Evolutionary conservation across 148 eudicot genomes (phyloP), one percentile per base, ranked within the genome.

Genomic region (Fallopia convolvulus): DNA sequence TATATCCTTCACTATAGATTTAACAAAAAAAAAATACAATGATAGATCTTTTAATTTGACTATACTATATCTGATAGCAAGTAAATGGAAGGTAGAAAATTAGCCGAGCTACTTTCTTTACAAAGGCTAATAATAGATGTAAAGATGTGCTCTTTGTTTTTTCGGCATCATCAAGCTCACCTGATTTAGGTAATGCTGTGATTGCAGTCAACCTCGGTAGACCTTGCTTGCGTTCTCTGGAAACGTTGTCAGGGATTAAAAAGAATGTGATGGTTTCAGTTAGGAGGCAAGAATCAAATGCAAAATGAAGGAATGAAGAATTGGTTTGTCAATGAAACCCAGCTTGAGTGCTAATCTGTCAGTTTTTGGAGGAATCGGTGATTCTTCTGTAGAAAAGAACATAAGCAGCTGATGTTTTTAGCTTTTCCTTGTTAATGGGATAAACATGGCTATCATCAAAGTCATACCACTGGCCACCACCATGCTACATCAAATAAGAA

Each of bases 321-420:
- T 23, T 30, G 70, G 40, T 65, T 63, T 65, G 70, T 65, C 70
- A 65, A 32, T 65, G 40, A 65, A 65, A 65, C 70, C 70, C 41
- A 65, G 70, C 70, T 12, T 30, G 40, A 61, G n/a, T 13, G 9
- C 68, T 13, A 5, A 60, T 21, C 7, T 65, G 70, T 65, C 70
- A 14, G 40, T 32, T 66, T 66, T 30, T 26, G 77, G 84, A 86
- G 75, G 77, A 78, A 74, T 89, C 90, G 78, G 88, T 81, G 47
- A 91, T 84, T 86, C 97, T 90, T 87, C 93, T 82, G 76, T 90
- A 93, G 83, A 93, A 93, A 77, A 93, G 96, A 70, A 93, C 90
- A 83, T 93, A 91, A 61, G 98, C 97, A 14, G 98, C 97, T 46
- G 98, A 91, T 17, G 97, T 88, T 83, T 91, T 93, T 77, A 93